Evolutionary conservation across 176 grass and related monocot genomes (phyloP), one percentile per base, ranked within the genome.

Genomic region (Cocos nucifera): DNA sequence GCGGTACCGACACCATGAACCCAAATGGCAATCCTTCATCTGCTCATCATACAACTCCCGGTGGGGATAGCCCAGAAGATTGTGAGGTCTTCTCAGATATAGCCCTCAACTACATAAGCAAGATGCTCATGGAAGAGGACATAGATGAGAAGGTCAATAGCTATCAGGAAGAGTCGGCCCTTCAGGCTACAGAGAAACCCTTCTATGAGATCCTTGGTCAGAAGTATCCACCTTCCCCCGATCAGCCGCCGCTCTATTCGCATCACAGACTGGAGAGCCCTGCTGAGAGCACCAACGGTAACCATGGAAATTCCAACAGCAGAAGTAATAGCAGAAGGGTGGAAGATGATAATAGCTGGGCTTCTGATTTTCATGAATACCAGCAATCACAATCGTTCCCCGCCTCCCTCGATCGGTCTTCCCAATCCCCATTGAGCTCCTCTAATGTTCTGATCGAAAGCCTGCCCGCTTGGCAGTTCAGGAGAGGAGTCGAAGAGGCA

Each of bases 381-480:
- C 66, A 69, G 17, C 79, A 75, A 35, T 30, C 70, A 10, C 29
- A 26, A 48, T n/a, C 24, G 4, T 48, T 51, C 10, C 4, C 35
- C 3, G 63, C 69, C 63, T 59, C 80, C 8, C 64, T 75, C 1
- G 58, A 67, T 14, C 65, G 67, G 4, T 54, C 73, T 51, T 67
- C 75, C 21, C 80, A 75, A 52, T 60, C 65, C 9, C 18, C 53
- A 5, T 28, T 79, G 14, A 62, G 58, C 63, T 63, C 83, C 25
- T 79, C 83, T 21, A 77, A 27, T 20, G n/a, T 85, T 60, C 74
- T 90, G 72, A 77, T 87, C 6, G 83, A 86, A 78, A 82, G 83
- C 78, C 72, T 90, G 51, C 86, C 83, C 16, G 89, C 83, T 53
- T 96, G 86, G 86, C 78, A 96, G 73, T 96, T 96, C 62, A 84